Percentiles rank a stretch among this genome's conserved stretches.
Evolutionary conservation across 2,329 filamentous ascomycete genomes (phyloP).

Genomic region (Claviceps digitariae): DNA sequence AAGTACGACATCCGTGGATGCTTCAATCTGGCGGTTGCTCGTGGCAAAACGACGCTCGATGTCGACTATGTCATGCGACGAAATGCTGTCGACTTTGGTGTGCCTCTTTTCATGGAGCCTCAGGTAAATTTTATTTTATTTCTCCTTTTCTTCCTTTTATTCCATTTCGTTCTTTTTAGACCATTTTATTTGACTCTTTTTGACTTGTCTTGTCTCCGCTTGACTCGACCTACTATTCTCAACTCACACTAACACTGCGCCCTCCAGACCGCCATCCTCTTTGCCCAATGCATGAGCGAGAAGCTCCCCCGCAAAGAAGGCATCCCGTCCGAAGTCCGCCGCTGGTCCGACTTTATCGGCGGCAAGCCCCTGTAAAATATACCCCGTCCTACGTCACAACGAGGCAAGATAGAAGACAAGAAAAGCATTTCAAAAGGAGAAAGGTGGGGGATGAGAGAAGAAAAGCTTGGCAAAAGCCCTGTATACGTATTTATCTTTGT

Average conservation of each 20-base stretch:
- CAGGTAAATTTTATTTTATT: conserved; percentile 50
- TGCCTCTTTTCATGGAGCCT: conserved; percentile 96
- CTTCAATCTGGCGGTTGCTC: conserved; percentile 80
- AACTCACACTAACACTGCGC: not conserved
- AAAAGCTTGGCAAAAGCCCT: not conserved
- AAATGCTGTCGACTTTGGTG: conserved; percentile 96
- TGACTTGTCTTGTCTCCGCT: not conserved
- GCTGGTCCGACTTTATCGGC: conserved; percentile 92
- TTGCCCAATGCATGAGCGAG: conserved; percentile 92
- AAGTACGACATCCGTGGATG: conserved; percentile 93
- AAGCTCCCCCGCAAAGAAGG: conserved; percentile 83
- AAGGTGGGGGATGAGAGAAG: not conserved
- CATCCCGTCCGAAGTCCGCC: conserved; percentile 79
- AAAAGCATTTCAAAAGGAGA: conserved; percentile 19
- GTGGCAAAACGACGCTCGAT: conserved; percentile 74
- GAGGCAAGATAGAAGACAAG: too few relatives aligned
- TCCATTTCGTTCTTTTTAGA: not conserved
- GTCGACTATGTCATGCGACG: conserved; percentile 98
- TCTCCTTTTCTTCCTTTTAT: not conserved
- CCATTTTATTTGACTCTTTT: too few relatives aligned
- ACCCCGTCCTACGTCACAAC: not conserved
- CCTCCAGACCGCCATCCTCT: conserved; percentile 76
- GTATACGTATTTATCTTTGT: too few relatives aligned
- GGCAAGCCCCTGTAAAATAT: conserved; percentile 54
- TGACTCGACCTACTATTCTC: not conserved